A percentile compares a stretch with the other conserved stretches of the same genome.
Evolutionary conservation across 2,329 filamentous ascomycete species (phyloP).

Genomic region (Hypoxylon sp.): DNA sequence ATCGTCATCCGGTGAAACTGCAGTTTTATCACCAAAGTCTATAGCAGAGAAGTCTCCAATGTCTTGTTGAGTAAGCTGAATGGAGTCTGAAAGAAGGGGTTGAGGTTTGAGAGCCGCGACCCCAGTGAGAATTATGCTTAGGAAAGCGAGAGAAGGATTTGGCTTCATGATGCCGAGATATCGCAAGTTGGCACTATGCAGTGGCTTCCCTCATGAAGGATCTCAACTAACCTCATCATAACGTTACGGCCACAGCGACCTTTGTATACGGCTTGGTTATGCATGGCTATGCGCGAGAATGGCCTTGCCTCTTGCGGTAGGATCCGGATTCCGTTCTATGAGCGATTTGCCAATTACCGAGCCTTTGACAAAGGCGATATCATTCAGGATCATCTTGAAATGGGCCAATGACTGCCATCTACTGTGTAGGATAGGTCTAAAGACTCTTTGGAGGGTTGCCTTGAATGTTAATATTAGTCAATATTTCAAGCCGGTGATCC

Average conservation of each 20-base stretch:
- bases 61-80: slow-evolving; percentile 40
- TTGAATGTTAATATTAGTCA: slow-evolving; percentile 12
- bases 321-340: slow-evolving; percentile 5
- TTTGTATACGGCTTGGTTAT: slow-evolving; percentile 34
- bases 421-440: slow-evolving; percentile 11
- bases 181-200: background rate
- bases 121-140: slow-evolving; percentile 17
- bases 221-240: slow-evolving; percentile 1
- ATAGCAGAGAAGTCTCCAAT: slow-evolving; percentile 43
- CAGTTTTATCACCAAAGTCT: slow-evolving; percentile 42
- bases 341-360: slow-evolving; percentile 24
- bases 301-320: background rate
- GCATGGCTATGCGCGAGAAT: background rate
- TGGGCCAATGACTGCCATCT: slow-evolving; percentile 18
- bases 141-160: slow-evolving; percentile 15
- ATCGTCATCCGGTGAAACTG: background rate
- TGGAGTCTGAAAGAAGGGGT: slow-evolving; percentile 30
- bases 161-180: slow-evolving; percentile 29
- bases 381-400: slow-evolving; percentile 1
- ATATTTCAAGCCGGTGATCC: slow-evolving; percentile 8
- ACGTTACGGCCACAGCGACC: slow-evolving; percentile 11
- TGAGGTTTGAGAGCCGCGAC: slow-evolving; percentile 15
- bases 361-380: slow-evolving; percentile 1
- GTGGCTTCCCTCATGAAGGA: background rate
- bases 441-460: slow-evolving; percentile 19